Conservation (phyloP, 1,139 yeast genomes). For the Yamadazyma buinensis region DNA sequence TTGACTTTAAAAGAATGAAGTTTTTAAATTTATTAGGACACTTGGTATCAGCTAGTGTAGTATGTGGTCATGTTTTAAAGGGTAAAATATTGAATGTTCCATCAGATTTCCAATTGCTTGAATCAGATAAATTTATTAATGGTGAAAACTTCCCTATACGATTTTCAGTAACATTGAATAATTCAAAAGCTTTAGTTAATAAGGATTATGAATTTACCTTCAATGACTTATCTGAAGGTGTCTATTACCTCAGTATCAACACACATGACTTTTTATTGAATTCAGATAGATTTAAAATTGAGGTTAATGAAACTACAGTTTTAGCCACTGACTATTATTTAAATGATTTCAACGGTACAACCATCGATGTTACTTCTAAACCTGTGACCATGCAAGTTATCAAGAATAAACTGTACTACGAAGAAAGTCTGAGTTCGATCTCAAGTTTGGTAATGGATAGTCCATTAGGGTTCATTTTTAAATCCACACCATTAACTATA, state of each 20-base stretch:
- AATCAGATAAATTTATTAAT: constrained; percentile 24
- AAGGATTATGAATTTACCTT: constrained; percentile 25
- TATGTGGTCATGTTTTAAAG: constrained; percentile 1
- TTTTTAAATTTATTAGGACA: not conserved
- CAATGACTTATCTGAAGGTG: constrained; percentile 25
- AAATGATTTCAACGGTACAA: constrained; percentile 14
- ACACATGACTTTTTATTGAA: constrained; percentile 36
- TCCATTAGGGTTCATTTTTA: constrained; percentile 44
- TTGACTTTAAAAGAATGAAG: constrained; percentile 8
- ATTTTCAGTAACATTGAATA: constrained; percentile 25
- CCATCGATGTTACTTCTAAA: constrained; percentile 13
- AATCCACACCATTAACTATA: constrained; percentile 32
- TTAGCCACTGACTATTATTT: constrained; percentile 24
- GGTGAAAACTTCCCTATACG: constrained; percentile 36
- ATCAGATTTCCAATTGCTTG: constrained; percentile 6
- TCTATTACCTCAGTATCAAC: constrained; percentile 30
- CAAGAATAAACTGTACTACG: constrained; percentile 32
- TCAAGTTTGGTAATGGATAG: constrained; percentile 33
- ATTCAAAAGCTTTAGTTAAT: constrained; percentile 19
- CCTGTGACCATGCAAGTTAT: constrained; percentile 24
- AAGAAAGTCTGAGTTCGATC: constrained; percentile 29
- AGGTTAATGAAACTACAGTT: constrained; percentile 19
- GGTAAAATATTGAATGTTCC: constrained; percentile 26
- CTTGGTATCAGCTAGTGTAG: too few species aligned
- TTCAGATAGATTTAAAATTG: constrained; percentile 24